These are phyloP conservation scores for Tetrastigma voinierianum DNA, from an alignment of 164 flowering plant genomes.

Conservation along the genomic window DNA sequence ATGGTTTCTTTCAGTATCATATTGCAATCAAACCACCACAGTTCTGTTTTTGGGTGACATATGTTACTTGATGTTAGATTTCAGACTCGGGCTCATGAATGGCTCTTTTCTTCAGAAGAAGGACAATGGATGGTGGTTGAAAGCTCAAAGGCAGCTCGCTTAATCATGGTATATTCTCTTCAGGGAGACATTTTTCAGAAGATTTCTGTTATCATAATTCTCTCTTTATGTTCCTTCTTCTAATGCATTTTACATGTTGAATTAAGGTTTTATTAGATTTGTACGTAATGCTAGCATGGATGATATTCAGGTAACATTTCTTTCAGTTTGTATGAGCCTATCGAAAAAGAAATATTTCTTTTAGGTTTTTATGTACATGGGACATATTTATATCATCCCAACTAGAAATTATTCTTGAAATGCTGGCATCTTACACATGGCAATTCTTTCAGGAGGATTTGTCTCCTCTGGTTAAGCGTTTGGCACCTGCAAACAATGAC, in stretches of 20 bases:
- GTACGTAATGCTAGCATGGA: conserved; percentile 62
- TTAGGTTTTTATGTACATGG: not conserved
- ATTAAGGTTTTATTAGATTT: conserved; percentile 70
- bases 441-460: conserved; percentile 67
- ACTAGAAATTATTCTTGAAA: not conserved
- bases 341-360: not conserved
- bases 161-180: conserved; percentile 62
- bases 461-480: conserved; percentile 78
- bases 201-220: not conserved
- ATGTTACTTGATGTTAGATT: conserved; percentile 33
- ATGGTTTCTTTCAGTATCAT: conserved; percentile 1
- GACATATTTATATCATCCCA: not conserved
- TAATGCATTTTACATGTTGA: conserved; percentile 10
- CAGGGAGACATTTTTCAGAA: not conserved
- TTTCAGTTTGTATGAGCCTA: not conserved
- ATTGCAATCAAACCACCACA: conserved; percentile 45
- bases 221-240: not conserved
- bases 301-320: conserved; percentile 68
- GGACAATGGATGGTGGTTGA: conserved; percentile 82
- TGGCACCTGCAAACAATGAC: conserved; percentile 57
- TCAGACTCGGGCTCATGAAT: conserved; percentile 82
- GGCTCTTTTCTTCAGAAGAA: conserved; percentile 95
- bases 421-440: conserved; percentile 13
- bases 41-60: conserved; percentile 14
- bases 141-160: conserved; percentile 85